A percentile compares a stretch with the other conserved stretches of the same genome.
phyloP scores from a whole-genome alignment of 495 filamentous ascomycete genomes.

The Aspergillus wentii region DNA sequence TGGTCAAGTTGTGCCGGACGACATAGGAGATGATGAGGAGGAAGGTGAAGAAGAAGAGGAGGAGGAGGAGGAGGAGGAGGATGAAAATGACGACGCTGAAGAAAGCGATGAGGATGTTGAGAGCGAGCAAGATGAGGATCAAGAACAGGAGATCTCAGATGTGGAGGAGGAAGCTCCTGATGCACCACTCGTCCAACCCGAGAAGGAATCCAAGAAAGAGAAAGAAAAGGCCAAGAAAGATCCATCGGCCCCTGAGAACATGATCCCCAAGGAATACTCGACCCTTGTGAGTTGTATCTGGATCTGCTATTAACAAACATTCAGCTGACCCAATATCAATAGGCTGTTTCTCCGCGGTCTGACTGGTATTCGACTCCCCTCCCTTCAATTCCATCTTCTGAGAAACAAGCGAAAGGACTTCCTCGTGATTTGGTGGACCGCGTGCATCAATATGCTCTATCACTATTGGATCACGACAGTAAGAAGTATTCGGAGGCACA shows the following conservation, averaged over 20 bases:
- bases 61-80: constrained; percentile 24
- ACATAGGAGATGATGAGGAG: constrained; percentile 40
- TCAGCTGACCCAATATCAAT: not conserved
- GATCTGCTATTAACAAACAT: not conserved
- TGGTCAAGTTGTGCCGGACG: constrained; percentile 38
- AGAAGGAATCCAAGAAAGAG: constrained; percentile 10
- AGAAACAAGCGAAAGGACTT: constrained; percentile 43
- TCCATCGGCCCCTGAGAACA: constrained; percentile 11
- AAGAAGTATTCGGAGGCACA: constrained; percentile 52
- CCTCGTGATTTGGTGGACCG: constrained; percentile 60
- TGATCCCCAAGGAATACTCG: constrained; percentile 37
- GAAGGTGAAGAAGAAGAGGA: constrained; percentile 34
- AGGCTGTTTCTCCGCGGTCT: constrained; percentile 72
- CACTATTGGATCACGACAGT: constrained; percentile 70
- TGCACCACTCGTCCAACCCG: constrained; percentile 7
- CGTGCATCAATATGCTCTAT: constrained; percentile 68
- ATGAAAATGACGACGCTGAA: constrained; percentile 22
- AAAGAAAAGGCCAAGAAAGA: constrained; percentile 13
- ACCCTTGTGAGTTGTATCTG: constrained; percentile 30
- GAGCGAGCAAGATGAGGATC: constrained; percentile 36
- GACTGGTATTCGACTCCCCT: constrained; percentile 78
- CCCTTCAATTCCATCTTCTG: constrained; percentile 43
- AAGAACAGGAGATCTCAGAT: constrained; percentile 25
- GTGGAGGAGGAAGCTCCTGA: constrained; percentile 16
- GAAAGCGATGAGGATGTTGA: constrained; percentile 35